Percentiles rank a stretch among this genome's conserved stretches.
Conservation (phyloP, 495 filamentous ascomycete genomes). For the Trichoderma erinaceum region DNA sequence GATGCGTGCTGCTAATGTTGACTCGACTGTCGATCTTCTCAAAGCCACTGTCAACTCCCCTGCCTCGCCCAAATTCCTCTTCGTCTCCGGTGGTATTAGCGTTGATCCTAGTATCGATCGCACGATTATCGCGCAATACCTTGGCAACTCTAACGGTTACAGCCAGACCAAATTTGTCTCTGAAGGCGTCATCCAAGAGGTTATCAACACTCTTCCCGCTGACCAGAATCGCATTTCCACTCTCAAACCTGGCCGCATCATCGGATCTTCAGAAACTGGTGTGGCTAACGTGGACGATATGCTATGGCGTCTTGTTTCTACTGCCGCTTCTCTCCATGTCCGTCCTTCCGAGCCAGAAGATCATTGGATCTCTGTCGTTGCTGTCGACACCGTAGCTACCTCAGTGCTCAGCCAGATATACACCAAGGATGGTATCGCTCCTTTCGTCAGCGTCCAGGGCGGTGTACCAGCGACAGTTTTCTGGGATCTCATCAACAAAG, state of each 20-base stretch:
- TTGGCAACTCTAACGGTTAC: neutral
- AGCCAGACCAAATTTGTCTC: slow-evolving; percentile 14
- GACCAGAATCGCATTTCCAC: slow-evolving; percentile 13
- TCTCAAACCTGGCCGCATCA: slow-evolving; percentile 15
- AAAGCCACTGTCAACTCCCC: slow-evolving; percentile 6
- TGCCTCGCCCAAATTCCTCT: slow-evolving; percentile 7
- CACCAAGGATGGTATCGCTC: neutral
- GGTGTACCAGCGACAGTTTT: neutral
- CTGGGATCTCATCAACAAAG: slow-evolving; percentile 10
- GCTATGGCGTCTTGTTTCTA: slow-evolving; percentile 11
- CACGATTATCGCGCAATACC: neutral
- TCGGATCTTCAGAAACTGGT: slow-evolving; percentile 1
- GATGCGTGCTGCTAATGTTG: slow-evolving; percentile 12
- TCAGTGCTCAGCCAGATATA: neutral
- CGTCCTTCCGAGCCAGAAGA: slow-evolving; percentile 1
- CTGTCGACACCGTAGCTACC: neutral
- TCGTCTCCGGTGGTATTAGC: slow-evolving; percentile 14
- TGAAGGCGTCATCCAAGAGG: neutral
- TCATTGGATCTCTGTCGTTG: neutral
- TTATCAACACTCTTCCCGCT: neutral
- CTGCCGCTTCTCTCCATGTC: neutral
- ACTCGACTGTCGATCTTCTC: slow-evolving; percentile 2
- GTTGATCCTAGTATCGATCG: neutral
- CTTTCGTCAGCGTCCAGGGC: neutral
- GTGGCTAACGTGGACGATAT: slow-evolving; percentile 14